A percentile compares a stretch with the other conserved stretches of the same genome.
phyloP scores from a whole-genome alignment of 129 eudicot genomes.

The Ambrosia artemisiifolia region DNA sequence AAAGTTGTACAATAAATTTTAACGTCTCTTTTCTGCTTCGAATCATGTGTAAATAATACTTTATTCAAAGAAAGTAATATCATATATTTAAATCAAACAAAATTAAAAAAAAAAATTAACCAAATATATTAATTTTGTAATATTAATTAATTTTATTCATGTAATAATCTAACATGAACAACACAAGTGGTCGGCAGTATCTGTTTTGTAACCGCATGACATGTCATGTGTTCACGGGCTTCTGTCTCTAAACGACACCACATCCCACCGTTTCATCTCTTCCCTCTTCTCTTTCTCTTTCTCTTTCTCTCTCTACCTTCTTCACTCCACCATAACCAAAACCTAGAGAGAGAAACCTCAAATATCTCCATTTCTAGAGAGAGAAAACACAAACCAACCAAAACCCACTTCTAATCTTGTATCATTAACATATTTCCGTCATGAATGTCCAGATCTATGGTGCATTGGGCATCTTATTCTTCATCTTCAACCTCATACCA shows the following conservation, averaged over 20 bases:
- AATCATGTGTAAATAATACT: no score
- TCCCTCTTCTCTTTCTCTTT: not conserved
- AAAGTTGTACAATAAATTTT: no score
- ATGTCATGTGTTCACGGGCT: constrained; percentile 1
- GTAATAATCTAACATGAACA: not conserved
- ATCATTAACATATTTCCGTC: not conserved
- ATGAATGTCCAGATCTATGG: not conserved
- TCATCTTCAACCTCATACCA: not conserved
- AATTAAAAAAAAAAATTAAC: no score
- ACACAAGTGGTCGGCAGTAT: not conserved
- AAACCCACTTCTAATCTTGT: not conserved
- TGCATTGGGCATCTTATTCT: not conserved
- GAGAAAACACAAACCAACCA: not conserved
- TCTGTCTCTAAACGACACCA: constrained; percentile 21
- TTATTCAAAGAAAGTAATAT: no score
- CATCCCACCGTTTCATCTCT: constrained; percentile 1
- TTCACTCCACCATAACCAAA: not conserved
- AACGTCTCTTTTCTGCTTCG: no score
- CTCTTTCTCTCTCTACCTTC: not conserved
- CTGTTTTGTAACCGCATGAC: not conserved
- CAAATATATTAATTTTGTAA: no score
- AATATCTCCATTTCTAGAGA: not conserved
- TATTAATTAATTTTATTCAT: not conserved
- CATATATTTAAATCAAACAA: no score
- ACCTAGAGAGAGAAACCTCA: not conserved